Conservation (phyloP, 257 asterid species). For the Solanum verrucosum region DNA sequence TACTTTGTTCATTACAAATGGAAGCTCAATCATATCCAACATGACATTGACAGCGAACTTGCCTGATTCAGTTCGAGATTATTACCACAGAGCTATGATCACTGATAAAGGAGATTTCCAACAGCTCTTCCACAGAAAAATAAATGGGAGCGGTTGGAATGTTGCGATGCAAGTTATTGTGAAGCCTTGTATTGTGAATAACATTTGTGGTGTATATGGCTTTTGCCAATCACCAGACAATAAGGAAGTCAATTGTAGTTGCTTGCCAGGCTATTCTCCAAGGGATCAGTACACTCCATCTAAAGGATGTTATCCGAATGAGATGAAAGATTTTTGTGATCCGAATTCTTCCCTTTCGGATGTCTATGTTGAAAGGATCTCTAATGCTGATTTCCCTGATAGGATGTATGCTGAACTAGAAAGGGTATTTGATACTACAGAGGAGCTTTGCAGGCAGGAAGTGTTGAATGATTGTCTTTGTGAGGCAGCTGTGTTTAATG, state of each 20-base stretch:
- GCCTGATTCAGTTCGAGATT: not conserved
- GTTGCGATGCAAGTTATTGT: not conserved
- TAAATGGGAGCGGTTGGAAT: not conserved
- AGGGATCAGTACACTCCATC: not conserved
- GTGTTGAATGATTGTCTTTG: slow-evolving; percentile 5
- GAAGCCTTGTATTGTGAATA: not conserved
- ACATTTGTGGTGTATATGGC: slow-evolving; percentile 1
- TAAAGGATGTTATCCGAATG: not conserved
- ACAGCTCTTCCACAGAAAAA: not conserved
- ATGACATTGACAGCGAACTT: not conserved
- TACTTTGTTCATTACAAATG: not conserved
- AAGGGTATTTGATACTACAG: not conserved
- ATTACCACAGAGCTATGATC: not conserved
- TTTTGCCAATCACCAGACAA: not conserved
- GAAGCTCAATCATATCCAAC: not conserved
- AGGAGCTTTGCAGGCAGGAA: slow-evolving; percentile 1
- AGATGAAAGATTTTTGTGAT: not conserved
- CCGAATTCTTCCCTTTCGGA: not conserved
- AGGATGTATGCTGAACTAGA: not conserved
- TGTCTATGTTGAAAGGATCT: not conserved
- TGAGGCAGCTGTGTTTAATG: not conserved
- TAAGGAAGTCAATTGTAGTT: not conserved
- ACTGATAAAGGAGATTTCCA: not conserved
- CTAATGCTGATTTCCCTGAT: not conserved
- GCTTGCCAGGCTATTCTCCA: slow-evolving; percentile 3